phyloP scores from a whole-genome alignment of 2,329 filamentous ascomycete genomes.

The Sporothrix schenckii region DNA sequence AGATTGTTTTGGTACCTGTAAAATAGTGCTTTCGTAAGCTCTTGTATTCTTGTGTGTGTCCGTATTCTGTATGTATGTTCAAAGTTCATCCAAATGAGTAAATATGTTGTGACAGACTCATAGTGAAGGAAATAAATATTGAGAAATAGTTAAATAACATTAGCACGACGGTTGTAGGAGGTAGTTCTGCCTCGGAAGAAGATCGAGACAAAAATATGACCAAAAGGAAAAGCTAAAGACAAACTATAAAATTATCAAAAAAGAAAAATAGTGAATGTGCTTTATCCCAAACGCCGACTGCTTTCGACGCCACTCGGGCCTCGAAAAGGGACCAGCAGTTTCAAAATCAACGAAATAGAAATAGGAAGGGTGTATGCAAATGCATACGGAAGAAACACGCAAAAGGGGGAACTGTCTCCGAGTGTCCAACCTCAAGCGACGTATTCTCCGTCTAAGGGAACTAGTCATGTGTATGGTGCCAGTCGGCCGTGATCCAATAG shows the following conservation, averaged over 20 bases:
- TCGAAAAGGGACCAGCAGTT: conserved; percentile 10
- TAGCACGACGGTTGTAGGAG: background rate
- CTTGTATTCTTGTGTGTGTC: background rate
- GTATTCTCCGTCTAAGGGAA: background rate
- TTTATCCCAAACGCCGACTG: conserved; percentile 23
- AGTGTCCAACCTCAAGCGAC: background rate
- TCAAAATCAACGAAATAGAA: background rate
- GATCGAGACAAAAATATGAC: background rate
- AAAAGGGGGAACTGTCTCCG: background rate
- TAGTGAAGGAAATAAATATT: background rate
- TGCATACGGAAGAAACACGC: background rate
- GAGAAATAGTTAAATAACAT: background rate
- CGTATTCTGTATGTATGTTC: background rate
- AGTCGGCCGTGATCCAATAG: background rate
- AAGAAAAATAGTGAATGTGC: conserved; percentile 11
- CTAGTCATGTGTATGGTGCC: conserved; percentile 3
- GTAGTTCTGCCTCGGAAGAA: background rate
- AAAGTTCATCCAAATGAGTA: background rate
- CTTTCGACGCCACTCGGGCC: background rate
- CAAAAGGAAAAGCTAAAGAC: background rate
- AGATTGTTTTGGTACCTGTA: background rate
- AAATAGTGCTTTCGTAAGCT: background rate
- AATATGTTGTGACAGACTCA: too few species aligned
- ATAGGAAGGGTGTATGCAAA: background rate
- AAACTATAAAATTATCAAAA: conserved; percentile 17